phyloP scores from a whole-genome alignment of 352 stramenopile species.

The Blastocystis hominis region DNA sequence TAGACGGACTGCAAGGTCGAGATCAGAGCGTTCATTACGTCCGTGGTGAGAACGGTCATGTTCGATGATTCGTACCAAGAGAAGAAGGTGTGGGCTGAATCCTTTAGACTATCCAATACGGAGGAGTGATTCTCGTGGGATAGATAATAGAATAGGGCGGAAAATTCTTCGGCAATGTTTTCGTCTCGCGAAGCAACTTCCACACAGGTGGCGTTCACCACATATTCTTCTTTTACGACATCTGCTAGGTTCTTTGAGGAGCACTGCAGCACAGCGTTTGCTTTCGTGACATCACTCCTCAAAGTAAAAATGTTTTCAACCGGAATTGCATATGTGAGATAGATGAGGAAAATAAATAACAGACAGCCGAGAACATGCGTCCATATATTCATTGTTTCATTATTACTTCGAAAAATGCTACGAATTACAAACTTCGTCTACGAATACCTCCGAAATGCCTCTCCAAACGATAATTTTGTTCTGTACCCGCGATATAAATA shows the following conservation, averaged over 20 bases:
- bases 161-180: constrained; percentile 44
- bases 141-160: constrained; percentile 14
- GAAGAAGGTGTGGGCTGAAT: constrained; percentile 13
- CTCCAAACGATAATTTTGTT: constrained; percentile 29
- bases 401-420: constrained; percentile 42
- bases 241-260: constrained; percentile 44
- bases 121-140: not conserved
- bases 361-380: constrained; percentile 21
- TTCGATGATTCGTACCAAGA: not conserved
- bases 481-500: constrained; percentile 51
- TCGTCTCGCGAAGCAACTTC: not conserved
- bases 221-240: constrained; percentile 6
- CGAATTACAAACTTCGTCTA: not conserved
- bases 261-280: not conserved
- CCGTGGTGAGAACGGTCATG: not conserved
- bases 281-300: not conserved
- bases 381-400: constrained; percentile 57
- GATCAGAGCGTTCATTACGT: not conserved
- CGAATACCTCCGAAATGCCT: constrained; percentile 42
- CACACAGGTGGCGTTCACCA: constrained; percentile 25
- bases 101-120: not conserved
- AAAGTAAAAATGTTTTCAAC: constrained; percentile 50
- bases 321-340: constrained; percentile 47
- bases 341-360: constrained; percentile 56
- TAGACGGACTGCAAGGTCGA: not conserved